phyloP scores from a whole-genome alignment of 176 grass and related monocot genomes.

The Triticum monococcum region DNA sequence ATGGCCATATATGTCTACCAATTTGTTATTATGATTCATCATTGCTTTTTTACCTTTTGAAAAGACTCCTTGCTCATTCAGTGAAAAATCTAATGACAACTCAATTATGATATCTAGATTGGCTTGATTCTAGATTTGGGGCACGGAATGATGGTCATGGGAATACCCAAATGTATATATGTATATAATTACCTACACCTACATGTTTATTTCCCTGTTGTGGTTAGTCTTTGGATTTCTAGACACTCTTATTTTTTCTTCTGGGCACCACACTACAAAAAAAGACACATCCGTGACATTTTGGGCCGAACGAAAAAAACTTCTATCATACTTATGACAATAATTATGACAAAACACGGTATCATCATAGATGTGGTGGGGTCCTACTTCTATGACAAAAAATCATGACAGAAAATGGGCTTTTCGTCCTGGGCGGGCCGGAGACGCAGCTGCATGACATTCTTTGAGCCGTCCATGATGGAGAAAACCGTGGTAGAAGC shows the following conservation, averaged over 20 bases:
- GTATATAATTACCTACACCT: not conserved
- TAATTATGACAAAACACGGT: no score
- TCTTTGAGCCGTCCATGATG: no score
- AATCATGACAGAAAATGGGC: no score
- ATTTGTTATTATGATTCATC: not conserved
- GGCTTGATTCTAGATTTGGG: conserved; percentile 69
- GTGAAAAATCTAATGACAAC: conserved; percentile 16
- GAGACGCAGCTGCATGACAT: no score
- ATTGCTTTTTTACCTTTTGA: not conserved
- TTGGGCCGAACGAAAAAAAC: no score
- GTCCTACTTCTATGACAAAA: no score
- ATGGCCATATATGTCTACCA: not conserved
- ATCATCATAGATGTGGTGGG: no score
- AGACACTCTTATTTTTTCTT: not conserved
- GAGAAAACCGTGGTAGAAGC: no score
- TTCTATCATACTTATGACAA: no score
- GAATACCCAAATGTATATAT: conserved; percentile 61
- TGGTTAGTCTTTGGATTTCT: not conserved
- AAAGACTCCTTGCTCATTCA: not conserved
- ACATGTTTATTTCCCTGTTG: not conserved
- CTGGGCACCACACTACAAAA: not conserved
- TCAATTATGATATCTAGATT: conserved; percentile 59
- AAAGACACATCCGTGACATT: no score
- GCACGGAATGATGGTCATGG: conserved; percentile 65
- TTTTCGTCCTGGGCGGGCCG: no score